These are phyloP conservation scores for Talaromyces thailandensis DNA, from an alignment of 495 filamentous ascomycete species.

Conservation along the genomic window DNA sequence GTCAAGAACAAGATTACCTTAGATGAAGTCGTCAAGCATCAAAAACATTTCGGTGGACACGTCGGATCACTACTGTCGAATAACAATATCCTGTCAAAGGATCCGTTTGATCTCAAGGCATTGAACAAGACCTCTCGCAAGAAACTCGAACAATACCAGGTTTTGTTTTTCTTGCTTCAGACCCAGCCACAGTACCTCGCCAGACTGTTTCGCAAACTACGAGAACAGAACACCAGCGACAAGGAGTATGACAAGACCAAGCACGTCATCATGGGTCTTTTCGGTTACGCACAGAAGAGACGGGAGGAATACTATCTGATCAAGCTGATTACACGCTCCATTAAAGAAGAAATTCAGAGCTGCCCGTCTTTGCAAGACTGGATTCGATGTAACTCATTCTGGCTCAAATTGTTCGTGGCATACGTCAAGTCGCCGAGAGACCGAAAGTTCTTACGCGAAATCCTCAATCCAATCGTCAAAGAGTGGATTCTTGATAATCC, in stretches of 20 bases:
- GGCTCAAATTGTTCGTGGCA: conserved; percentile 72
- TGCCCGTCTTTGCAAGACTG: conserved; percentile 73
- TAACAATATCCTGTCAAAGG: conserved; percentile 75
- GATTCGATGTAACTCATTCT: conserved; percentile 84
- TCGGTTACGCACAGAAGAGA: conserved; percentile 93
- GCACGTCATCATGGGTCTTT: conserved; percentile 91
- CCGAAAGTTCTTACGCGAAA: conserved; percentile 80
- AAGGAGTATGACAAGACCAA: conserved; percentile 89
- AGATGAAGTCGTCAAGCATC: conserved; percentile 95
- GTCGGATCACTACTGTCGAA: conserved; percentile 80
- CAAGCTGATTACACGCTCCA: conserved; percentile 74
- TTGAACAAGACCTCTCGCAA: conserved; percentile 91
- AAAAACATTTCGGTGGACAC: conserved; percentile 91
- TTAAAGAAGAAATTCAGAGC: conserved; percentile 77
- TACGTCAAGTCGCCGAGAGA: conserved; percentile 90
- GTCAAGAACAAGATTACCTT: conserved; percentile 99
- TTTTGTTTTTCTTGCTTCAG: conserved; percentile 95
- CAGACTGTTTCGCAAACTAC: conserved; percentile 71
- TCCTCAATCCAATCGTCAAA: conserved; percentile 72
- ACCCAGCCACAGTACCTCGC: conserved; percentile 94
- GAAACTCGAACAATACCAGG: conserved; percentile 94
- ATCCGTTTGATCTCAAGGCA: conserved; percentile 94
- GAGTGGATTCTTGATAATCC: conserved; percentile 88
- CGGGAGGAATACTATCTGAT: conserved; percentile 95
- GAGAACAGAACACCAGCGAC: conserved; percentile 79